phyloP scores from a whole-genome alignment of 345 rosid genomes.

The Pugionium cornutum region DNA sequence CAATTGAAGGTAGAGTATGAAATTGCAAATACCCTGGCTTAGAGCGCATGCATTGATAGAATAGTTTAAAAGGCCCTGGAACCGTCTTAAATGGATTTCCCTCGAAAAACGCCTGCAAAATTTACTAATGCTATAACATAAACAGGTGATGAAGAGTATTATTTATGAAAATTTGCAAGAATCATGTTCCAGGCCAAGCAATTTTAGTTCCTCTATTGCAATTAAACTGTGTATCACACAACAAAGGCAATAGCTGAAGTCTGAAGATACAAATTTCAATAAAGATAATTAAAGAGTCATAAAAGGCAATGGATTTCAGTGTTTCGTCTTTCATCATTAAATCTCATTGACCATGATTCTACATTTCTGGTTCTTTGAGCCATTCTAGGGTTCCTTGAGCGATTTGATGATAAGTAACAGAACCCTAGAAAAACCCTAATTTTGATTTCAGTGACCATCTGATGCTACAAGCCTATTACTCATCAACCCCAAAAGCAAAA shows the following conservation, averaged over 20 bases:
- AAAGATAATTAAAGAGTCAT: slow-evolving; percentile 1
- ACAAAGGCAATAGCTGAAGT: not conserved
- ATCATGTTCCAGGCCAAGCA: not conserved
- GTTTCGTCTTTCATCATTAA: not conserved
- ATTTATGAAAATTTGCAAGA: not conserved
- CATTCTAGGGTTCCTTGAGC: not conserved
- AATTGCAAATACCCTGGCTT: slow-evolving; percentile 77
- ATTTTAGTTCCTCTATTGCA: not conserved
- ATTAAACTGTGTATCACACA: not conserved
- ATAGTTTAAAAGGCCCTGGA: slow-evolving; percentile 95
- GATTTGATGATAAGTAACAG: slow-evolving; percentile 3
- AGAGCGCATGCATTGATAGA: slow-evolving; percentile 92
- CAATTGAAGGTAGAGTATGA: slow-evolving; percentile 5
- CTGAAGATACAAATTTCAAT: slow-evolving; percentile 18
- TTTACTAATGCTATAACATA: not conserved
- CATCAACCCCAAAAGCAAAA: not conserved
- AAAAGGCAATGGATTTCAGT: not conserved
- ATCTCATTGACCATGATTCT: not conserved
- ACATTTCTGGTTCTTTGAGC: slow-evolving; percentile 2
- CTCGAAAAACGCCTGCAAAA: slow-evolving; percentile 82
- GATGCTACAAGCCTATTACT: not conserved
- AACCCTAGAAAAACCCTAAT: slow-evolving; percentile 24
- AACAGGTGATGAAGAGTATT: not conserved
- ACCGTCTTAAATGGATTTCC: slow-evolving; percentile 98
- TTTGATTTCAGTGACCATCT: not conserved